Base-by-base conservation (phyloP, 1,284 basidiomycete genomes). In the Papiliotrema terrestris region DNA sequence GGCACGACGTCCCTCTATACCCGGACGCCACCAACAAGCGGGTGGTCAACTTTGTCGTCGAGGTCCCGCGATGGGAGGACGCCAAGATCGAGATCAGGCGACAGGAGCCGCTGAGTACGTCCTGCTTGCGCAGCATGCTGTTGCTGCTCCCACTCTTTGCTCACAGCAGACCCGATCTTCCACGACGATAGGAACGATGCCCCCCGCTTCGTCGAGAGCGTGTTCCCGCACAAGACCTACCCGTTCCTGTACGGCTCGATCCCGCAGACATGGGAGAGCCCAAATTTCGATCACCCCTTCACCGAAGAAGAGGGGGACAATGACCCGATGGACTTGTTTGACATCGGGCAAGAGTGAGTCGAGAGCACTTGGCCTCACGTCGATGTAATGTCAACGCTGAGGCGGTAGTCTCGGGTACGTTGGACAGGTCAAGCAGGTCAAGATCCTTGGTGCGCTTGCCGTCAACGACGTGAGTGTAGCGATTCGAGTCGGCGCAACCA, bases 41-140 rank as follows among this genome's bases (percentile, higher is more conserved):
- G 15, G 72, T 75, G 67, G 60, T 75, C 48, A 58, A 58, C 49
- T 58, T 54, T 49, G 52, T 58, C 19, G 56, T 58, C n/a, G 56
- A 58, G 39, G 46, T 58, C 17, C 56, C 56, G 15, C 20, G 56
- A 25, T 58, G 51, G 56, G 53, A 54, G 26, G 49, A 58, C 41
- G 56, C 32, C n/a, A 58, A 58, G 52, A 58, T 58, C 38, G 56
- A 58, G 44, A 58, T 51, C 23, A 51, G 45, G 42, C 41, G 56
- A 41, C 49, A 54, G 39, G 56, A 58, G 45, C 56, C 56, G 14
- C 50, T 58, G 4, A 58, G 56, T 58, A 29, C 46, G 52, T 54
- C 22, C 51, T 23, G 17, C 15, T n/a, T 11, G 15, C 15, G 17
- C 4, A 41, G 17, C 5, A 17, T 8, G 20, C 20, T 20, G 20